Base-by-base conservation (phyloP, 1,284 basidiomycete species). In the Melampsora allii-populina region DNA sequence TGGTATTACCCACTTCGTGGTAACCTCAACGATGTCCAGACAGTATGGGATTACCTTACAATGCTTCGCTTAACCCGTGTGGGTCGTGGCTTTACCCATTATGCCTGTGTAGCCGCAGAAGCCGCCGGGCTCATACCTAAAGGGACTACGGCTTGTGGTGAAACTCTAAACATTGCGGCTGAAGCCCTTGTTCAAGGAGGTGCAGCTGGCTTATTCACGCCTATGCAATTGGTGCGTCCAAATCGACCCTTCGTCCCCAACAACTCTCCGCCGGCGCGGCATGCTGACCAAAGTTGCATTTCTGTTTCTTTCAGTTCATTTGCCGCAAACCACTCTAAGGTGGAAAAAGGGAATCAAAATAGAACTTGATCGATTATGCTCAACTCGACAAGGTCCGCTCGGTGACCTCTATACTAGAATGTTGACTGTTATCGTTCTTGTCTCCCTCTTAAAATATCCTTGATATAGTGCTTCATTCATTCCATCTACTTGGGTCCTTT, bases 1-100 rank as follows among this genome's bases (percentile, higher is more conserved):
- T 98, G 95, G 95, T 98, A 94, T 84, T 97, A 97, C 83, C 93
- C 94, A 4, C 87, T 98, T 61, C 94, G 95, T 83, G 94, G 94
- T 77, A 92, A 96, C 82, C 86, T 97, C 78, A 81, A 84, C 77
- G 95, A 98, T 83, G 90, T 91, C 6, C 95, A 98, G 85, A 97
- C 94, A 3, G 79, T 88, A 31, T 97, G 93, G 91, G 96, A 98
- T 81, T 88, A 81, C 73, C 79, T 82, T 59, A 83, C 78, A 58
- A 75, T 79, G 27, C 21, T 74, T 24, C 86, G 93, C 73, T 96
- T 92, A 85, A 93, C 91, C 82, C 89, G 87, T 85, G 86, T 90
- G 77, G 96, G 96, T 61, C 88, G 88, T 81, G 82, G 92, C 61
- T 86, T 95, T 75, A 94, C 91, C 60, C 94, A 96, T 81, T 90